Percentiles rank a stretch among this genome's conserved stretches.
Conservation (phyloP, 2,329 filamentous ascomycete genomes). For the Fusarium floridanum region DNA sequence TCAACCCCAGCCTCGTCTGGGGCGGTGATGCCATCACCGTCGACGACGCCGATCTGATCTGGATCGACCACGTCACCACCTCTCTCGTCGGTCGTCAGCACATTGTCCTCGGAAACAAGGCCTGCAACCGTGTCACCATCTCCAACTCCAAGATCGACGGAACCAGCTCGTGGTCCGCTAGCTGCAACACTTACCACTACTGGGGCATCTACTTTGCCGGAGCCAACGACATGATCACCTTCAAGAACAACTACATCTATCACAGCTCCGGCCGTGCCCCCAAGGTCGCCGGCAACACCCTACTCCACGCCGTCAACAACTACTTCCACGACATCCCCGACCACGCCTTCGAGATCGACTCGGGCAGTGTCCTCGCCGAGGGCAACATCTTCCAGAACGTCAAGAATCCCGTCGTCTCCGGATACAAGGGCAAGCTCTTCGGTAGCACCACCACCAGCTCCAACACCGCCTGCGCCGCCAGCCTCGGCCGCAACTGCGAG, state of each 20-base stretch:
- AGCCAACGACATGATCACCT: conserved; percentile 66
- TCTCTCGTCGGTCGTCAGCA: conserved; percentile 71
- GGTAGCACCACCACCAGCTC: conserved; percentile 48
- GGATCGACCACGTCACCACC: conserved; percentile 68
- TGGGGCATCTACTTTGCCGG: conserved; percentile 71
- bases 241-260: conserved; percentile 73
- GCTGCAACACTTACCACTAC: conserved; percentile 71
- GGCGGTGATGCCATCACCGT: conserved; percentile 70
- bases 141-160: conserved; percentile 73
- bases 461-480: conserved; percentile 57
- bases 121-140: conserved; percentile 68
- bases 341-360: conserved; percentile 69
- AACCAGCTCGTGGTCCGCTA: conserved; percentile 64
- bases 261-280: conserved; percentile 68
- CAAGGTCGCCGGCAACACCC: conserved; percentile 68
- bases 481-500: conserved; percentile 64
- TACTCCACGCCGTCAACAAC: conserved; percentile 73
- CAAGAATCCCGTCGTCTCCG: conserved; percentile 54
- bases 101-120: conserved; percentile 68
- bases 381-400: conserved; percentile 71
- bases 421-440: conserved; percentile 51
- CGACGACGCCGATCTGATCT: conserved; percentile 59
- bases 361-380: conserved; percentile 64
- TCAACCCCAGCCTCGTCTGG: conserved; percentile 71
- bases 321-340: conserved; percentile 68